phyloP scores from a whole-genome alignment of 2,329 filamentous ascomycete genomes.

The Aspergillus transmontanensis region DNA sequence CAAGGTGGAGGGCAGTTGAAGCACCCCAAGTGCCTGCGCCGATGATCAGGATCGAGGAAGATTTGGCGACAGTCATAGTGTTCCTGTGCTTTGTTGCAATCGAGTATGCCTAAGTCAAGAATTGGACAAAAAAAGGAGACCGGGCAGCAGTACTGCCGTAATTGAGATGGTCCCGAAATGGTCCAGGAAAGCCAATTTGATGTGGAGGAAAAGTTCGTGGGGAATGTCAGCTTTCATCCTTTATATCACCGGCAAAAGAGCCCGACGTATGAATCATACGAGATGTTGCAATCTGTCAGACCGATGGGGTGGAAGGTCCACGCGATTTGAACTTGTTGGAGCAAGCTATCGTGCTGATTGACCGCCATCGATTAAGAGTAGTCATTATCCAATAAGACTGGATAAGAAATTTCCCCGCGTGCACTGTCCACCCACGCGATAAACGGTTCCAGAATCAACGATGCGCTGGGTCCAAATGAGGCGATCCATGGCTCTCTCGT shows the following conservation, averaged over 20 bases:
- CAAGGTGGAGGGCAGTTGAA: conserved; percentile 51
- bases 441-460: neutral
- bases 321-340: conserved; percentile 2
- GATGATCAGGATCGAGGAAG: conserved; percentile 45
- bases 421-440: conserved; percentile 1
- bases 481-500: neutral
- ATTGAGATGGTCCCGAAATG: neutral
- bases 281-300: neutral
- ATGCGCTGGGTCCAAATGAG: neutral
- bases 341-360: neutral
- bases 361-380: conserved; percentile 1
- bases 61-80: conserved; percentile 19
- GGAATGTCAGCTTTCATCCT: neutral
- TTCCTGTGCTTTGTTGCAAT: neutral
- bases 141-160: neutral
- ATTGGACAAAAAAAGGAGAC: neutral
- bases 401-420: conserved; percentile 7
- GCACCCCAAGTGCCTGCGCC: conserved; percentile 53
- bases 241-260: conserved; percentile 1
- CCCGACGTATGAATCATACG: neutral
- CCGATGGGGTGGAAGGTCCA: conserved; percentile 12
- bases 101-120: neutral
- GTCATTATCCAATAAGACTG: conserved; percentile 5
- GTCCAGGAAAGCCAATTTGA: neutral
- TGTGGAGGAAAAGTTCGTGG: neutral